Conservation (phyloP, 352 stramenopile species). For the Phytophthora idaei region DNA sequence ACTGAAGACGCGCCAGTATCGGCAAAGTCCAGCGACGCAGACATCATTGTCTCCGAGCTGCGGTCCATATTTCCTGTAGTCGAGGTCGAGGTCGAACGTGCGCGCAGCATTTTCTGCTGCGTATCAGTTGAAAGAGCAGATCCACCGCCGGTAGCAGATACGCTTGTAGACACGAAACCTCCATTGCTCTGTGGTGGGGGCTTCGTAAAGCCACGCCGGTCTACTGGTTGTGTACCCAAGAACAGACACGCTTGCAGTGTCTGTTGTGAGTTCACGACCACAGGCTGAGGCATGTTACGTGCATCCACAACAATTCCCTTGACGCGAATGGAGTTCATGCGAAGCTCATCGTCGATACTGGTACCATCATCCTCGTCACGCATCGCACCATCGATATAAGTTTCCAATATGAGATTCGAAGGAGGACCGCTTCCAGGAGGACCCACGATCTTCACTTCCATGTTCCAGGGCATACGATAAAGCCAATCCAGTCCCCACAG, state of each 20-base stretch:
- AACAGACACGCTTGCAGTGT: constrained; percentile 89
- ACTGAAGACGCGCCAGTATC: constrained; percentile 60
- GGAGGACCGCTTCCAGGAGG: constrained; percentile 83
- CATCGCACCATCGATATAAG: constrained; percentile 86
- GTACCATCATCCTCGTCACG: constrained; percentile 75
- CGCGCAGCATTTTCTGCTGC: constrained; percentile 64
- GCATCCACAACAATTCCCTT: constrained; percentile 90
- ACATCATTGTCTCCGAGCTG: constrained; percentile 64
- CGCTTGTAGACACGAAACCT: constrained; percentile 75
- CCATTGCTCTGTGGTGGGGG: constrained; percentile 87
- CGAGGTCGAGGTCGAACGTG: constrained; percentile 60
- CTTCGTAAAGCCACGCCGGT: constrained; percentile 86
- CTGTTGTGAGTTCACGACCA: constrained; percentile 88
- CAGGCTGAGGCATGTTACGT: constrained; percentile 85
- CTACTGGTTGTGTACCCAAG: constrained; percentile 83
- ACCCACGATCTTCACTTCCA: constrained; percentile 91
- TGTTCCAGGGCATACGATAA: constrained; percentile 92
- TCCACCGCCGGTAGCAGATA: constrained; percentile 31
- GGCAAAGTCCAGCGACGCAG: constrained; percentile 59
- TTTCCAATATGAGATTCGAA: constrained; percentile 88
- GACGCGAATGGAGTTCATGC: constrained; percentile 88
- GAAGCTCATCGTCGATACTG: constrained; percentile 79
- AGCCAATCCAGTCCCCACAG: constrained; percentile 89
- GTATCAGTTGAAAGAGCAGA: constrained; percentile 57
- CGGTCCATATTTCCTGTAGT: constrained; percentile 57